phyloP scores from a whole-genome alignment of 73 alveolate species.

The Urostyla sp. region DNA sequence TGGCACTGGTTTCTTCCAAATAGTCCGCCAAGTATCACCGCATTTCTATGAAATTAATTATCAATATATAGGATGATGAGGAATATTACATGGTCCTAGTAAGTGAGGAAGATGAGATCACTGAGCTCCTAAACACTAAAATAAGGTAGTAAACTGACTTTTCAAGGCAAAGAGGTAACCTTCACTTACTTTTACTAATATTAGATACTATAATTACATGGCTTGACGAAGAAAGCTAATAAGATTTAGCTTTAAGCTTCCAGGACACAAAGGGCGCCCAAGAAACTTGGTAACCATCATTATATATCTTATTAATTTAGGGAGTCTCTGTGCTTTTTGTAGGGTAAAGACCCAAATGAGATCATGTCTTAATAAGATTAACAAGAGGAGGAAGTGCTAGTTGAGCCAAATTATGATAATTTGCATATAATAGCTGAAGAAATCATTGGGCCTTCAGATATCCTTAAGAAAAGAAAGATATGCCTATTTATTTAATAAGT shows the following conservation, averaged over 20 bases:
- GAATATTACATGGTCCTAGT: constrained; percentile 38
- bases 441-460: constrained; percentile 8
- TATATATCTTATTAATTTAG: neutral
- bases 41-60: neutral
- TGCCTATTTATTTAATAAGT: constrained; percentile 13
- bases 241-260: constrained; percentile 64
- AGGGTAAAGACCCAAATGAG: constrained; percentile 66
- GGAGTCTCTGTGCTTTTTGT: constrained; percentile 57
- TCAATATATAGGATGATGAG: constrained; percentile 6
- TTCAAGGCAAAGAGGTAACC: constrained; percentile 41
- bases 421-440: constrained; percentile 54
- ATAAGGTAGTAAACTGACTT: constrained; percentile 14
- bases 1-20: constrained; percentile 70
- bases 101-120: constrained; percentile 33
- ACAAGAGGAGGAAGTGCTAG: constrained; percentile 59
- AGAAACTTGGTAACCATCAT: constrained; percentile 55
- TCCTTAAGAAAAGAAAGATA: constrained; percentile 36
- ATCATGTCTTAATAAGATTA: constrained; percentile 34
- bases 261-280: constrained; percentile 64
- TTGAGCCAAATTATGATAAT: constrained; percentile 46
- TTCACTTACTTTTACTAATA: neutral
- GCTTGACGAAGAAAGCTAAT: constrained; percentile 58
- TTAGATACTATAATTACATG: constrained; percentile 78
- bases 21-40: constrained; percentile 17
- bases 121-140: constrained; percentile 44